Evolutionary conservation across 1,284 basidiomycete species (phyloP).

Genomic region (Hymenochaete sp.): DNA sequence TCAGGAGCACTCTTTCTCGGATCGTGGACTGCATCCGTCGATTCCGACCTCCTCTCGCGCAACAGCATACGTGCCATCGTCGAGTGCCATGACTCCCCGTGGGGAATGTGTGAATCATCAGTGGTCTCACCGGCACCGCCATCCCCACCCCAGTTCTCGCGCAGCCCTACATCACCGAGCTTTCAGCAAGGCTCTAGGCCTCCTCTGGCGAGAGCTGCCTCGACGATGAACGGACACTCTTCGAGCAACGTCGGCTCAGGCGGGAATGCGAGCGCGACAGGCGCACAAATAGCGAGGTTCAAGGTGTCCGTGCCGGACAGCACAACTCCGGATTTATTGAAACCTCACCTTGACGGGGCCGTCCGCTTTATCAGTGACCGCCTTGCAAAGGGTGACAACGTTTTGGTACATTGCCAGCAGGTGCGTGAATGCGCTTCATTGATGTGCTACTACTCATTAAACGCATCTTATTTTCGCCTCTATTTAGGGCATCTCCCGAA

Average conservation of each 20-base stretch:
- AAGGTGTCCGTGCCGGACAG: constrained; percentile 58
- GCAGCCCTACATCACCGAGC: constrained; percentile 16
- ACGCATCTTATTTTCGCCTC: too few relatives aligned
- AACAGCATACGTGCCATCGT: constrained; percentile 11
- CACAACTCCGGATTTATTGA: constrained; percentile 39
- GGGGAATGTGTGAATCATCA: constrained; percentile 27
- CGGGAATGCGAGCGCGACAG: constrained; percentile 48
- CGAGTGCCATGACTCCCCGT: constrained; percentile 24
- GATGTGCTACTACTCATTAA: too few relatives aligned
- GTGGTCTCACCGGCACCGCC: constrained; percentile 6
- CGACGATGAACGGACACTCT: constrained; percentile 44
- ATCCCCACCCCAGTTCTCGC: neutral
- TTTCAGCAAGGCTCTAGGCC: constrained; percentile 17
- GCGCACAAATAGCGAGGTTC: constrained; percentile 51
- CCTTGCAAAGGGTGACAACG: constrained; percentile 40
- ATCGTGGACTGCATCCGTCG: constrained; percentile 15
- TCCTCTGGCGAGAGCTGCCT: constrained; percentile 47
- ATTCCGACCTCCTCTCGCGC: constrained; percentile 20
- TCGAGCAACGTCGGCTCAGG: constrained; percentile 12
- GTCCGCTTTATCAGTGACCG: constrained; percentile 47
- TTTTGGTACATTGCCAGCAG: constrained; percentile 63
- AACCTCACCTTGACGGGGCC: constrained; percentile 45
- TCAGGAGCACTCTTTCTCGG: constrained; percentile 34
- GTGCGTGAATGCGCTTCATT: too few relatives aligned
- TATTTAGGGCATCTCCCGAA: constrained; percentile 55